These are phyloP conservation scores for Crithidia mellificae DNA, from an alignment of 208 protist species.

Conservation along the genomic window DNA sequence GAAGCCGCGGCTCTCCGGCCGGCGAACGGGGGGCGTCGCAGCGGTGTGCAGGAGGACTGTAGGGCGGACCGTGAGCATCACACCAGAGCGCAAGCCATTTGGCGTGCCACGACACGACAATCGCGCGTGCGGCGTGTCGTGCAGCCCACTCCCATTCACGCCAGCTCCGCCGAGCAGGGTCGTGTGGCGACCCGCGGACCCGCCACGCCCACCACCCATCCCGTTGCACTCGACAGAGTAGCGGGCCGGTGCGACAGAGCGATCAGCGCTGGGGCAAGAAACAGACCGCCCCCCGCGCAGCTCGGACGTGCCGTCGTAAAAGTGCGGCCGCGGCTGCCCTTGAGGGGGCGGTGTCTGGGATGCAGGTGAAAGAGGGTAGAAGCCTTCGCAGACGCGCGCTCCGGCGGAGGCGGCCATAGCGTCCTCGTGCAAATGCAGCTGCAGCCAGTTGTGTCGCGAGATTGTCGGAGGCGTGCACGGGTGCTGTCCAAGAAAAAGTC, in stretches of 20 bases:
- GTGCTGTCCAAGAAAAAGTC: too few relatives aligned
- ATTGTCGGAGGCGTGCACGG: slow-evolving; percentile 14
- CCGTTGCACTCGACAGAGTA: slow-evolving; percentile 16
- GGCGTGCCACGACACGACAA: neutral
- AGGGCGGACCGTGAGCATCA: neutral
- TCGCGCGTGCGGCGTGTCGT: neutral
- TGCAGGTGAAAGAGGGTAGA: slow-evolving; percentile 5
- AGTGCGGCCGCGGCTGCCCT: neutral
- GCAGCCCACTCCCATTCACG: neutral
- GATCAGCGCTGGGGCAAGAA: slow-evolving; percentile 23
- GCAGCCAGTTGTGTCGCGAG: slow-evolving; percentile 16
- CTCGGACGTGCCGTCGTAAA: neutral
- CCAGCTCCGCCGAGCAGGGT: neutral
- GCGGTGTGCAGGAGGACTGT: slow-evolving; percentile 5
- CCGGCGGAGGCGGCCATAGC: neutral
- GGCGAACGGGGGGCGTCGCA: neutral
- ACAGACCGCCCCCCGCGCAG: slow-evolving; percentile 12
- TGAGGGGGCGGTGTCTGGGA: slow-evolving; percentile 8
- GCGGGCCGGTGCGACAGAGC: slow-evolving; percentile 41
- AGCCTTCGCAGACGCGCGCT: neutral
- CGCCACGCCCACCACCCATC: neutral
- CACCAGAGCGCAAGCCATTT: neutral
- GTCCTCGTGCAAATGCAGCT: slow-evolving; percentile 10
- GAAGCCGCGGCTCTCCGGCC: neutral
- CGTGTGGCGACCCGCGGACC: slow-evolving; percentile 13